A percentile compares a stretch with the other conserved stretches of the same genome.
These are phyloP conservation scores for Pichia nakasei DNA, from an alignment of 805 yeast species.

Conservation along the genomic window DNA sequence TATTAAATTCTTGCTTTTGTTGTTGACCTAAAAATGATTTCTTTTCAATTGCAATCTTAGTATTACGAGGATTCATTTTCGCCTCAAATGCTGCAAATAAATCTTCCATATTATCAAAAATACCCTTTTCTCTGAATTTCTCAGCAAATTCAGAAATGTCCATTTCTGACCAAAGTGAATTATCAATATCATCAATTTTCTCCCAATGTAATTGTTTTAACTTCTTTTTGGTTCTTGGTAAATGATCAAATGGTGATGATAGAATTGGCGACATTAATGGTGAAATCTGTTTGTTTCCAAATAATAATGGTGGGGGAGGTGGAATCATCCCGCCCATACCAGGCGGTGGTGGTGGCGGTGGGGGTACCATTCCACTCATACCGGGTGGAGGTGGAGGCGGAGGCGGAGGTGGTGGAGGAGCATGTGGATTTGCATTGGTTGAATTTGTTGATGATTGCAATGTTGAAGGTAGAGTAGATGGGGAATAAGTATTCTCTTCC, in stretches of 20 bases:
- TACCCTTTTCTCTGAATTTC: conserved; percentile 64
- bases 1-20: conserved; percentile 89
- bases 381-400: conserved; percentile 24
- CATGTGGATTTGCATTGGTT: no score
- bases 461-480: conserved; percentile 14
- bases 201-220: conserved; percentile 98
- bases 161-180: conserved; percentile 77
- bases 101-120: conserved; percentile 73
- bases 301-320: conserved; percentile 25
- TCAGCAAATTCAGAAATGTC: conserved; percentile 52
- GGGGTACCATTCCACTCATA: conserved; percentile 15
- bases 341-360: conserved; percentile 26
- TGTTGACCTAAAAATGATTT: conserved; percentile 72
- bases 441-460: no score
- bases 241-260: conserved; percentile 35
- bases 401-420: conserved; percentile 12
- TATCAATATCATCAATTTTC: conserved; percentile 71
- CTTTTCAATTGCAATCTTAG: conserved; percentile 40
- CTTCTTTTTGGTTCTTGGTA: conserved; percentile 64
- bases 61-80: conserved; percentile 39
- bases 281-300: conserved; percentile 8
- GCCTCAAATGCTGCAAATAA: conserved; percentile 79
- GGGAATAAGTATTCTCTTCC: no score
- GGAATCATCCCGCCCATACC: conserved; percentile 19
- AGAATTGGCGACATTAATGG: conserved; percentile 18